Evolutionary conservation across 2,329 filamentous ascomycete genomes (phyloP), one percentile per base, ranked within the genome.

Genomic region (Passalora sequoiae): DNA sequence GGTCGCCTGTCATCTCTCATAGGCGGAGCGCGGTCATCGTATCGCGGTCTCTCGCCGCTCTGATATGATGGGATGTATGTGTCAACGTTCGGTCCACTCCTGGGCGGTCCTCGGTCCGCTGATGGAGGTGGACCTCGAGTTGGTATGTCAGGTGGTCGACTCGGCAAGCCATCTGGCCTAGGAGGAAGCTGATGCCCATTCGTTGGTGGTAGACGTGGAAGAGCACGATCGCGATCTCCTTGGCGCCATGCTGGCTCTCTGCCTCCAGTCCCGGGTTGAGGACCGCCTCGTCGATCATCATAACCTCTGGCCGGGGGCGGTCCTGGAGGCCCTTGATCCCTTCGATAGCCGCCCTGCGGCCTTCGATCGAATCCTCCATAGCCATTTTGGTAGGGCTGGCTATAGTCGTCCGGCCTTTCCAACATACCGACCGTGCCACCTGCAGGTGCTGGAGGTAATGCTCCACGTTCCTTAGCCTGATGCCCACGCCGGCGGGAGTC

Each of bases 371-470:
- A 53, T 27, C 50, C 47, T 24, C 53, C 47, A 28, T 60, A 58
- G n/a, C 57, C 56, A 29, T 58, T 54, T 15, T 56, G 58, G 31
- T 60, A 59, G 37, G 43, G 35, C 28, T 38, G 51, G 33, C 62
- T 60, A 27, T 66, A 66, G n/a, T n/a, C 80, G 80, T 73, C 81
- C 51, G 80, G 76, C 47, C 78, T 77, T 7, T 75, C 72, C 8
- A 75, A 78, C 58, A 88, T 80, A 10, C 91, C 91, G 3, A 95
- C 89, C 1, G 87, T 89, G 3, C 88, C 91, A 9, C 89, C 91
- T 55, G 91, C 89, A 0, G 92, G 92, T 1, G 91, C 92, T 9
- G 92, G 91, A 3, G 91, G 91, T 8, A 91, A 75, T 16, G 83
- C 84, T 12, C 8, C 17, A 16, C 84, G 84, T 60, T 87, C 87